Evolutionary conservation across 2,329 filamentous ascomycete genomes (phyloP).

Genomic region (Fusarium sp.): DNA sequence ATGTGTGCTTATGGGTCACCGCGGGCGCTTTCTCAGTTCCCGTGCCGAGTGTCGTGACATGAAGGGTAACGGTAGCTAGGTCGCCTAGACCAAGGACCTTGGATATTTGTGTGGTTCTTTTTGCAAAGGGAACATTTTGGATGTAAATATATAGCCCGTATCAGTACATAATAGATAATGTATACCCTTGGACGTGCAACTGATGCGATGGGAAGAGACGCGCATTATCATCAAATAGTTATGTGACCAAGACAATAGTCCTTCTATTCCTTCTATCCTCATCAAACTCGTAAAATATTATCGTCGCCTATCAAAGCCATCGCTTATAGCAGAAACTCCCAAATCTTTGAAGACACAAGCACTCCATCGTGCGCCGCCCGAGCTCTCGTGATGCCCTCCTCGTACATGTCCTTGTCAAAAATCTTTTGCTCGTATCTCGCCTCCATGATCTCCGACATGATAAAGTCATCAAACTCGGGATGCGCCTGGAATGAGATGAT

Average conservation of each 20-base stretch:
- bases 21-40: not conserved
- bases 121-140: not conserved
- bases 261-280: not conserved
- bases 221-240: not conserved
- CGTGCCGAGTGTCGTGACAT: not conserved
- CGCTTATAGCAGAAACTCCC: constrained; percentile 39
- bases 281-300: not conserved
- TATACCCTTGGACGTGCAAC: not conserved
- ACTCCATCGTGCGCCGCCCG: constrained; percentile 44
- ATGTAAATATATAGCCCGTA: not conserved
- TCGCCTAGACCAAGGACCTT: not conserved
- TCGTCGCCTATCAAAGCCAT: not conserved
- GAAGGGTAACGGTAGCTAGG: not conserved
- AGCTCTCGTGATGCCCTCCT: constrained; percentile 44
- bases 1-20: not conserved
- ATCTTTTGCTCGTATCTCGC: constrained; percentile 42
- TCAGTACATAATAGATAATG: not conserved
- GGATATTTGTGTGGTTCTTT: not conserved
- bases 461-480: constrained; percentile 55
- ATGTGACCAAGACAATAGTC: not conserved
- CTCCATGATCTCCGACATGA: constrained; percentile 50
- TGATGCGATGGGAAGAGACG: not conserved
- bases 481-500: constrained; percentile 58
- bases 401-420: constrained; percentile 44
- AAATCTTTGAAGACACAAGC: constrained; percentile 43